phyloP scores from a whole-genome alignment of 495 filamentous ascomycete genomes.

The Penicillium goetzii region DNA sequence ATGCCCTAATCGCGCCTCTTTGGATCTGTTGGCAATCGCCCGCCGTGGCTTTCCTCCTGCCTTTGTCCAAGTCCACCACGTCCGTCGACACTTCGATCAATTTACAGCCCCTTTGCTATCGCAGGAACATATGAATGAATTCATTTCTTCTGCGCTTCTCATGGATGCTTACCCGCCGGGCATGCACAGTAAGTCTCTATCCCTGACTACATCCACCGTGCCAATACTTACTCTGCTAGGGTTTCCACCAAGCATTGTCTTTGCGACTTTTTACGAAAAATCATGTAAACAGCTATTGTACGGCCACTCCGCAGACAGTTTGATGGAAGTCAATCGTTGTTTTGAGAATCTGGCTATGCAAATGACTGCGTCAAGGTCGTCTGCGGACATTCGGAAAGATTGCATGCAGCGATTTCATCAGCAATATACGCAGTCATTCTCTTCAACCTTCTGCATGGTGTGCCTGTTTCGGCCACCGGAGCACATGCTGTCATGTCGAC shows the following conservation, averaged over 20 bases:
- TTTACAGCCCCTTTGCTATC: not conserved
- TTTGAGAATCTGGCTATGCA: not conserved
- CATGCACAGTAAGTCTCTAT: conserved; percentile 30
- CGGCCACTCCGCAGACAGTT: no score
- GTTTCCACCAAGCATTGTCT: no score
- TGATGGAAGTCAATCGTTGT: no score
- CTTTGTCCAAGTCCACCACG: not conserved
- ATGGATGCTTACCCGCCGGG: conserved; percentile 32
- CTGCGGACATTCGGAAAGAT: not conserved
- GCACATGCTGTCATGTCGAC: conserved; percentile 34
- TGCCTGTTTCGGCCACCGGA: conserved; percentile 31
- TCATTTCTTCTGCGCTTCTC: conserved; percentile 34
- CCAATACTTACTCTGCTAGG: no score
- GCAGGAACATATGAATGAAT: conserved; percentile 1
- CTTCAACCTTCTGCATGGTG: conserved; percentile 23
- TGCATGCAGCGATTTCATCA: not conserved
- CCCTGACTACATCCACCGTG: not conserved
- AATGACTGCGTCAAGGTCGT: not conserved
- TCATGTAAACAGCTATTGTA: no score
- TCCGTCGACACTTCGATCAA: not conserved
- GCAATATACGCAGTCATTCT: not conserved
- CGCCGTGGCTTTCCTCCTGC: not conserved
- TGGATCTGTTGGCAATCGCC: not conserved
- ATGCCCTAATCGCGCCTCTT: not conserved
- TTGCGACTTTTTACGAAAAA: no score